A percentile compares a stretch with the other conserved stretches of the same genome.
Evolutionary conservation across 2,329 filamentous ascomycete species (phyloP).

Genomic region (Curvularia eragrostidis): DNA sequence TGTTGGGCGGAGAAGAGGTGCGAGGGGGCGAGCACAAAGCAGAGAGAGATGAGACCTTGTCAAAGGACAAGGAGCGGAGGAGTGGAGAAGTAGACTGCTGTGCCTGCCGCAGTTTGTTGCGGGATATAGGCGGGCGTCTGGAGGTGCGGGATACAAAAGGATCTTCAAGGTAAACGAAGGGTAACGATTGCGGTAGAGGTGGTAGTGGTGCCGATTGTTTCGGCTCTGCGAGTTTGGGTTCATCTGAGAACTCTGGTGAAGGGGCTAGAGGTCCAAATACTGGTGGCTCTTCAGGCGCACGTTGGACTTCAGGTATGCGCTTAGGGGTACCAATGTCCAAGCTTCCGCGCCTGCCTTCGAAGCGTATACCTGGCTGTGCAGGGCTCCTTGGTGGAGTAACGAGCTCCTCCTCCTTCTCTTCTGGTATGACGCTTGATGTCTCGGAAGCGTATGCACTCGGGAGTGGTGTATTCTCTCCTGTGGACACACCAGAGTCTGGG

Average conservation of each 20-base stretch:
- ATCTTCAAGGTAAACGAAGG: slow-evolving; percentile 18
- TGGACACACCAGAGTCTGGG: slow-evolving; percentile 58
- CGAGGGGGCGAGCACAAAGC: slow-evolving; percentile 36
- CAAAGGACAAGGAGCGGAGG: slow-evolving; percentile 46
- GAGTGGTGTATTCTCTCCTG: slow-evolving; percentile 57
- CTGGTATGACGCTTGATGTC: slow-evolving; percentile 55
- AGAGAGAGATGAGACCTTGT: slow-evolving; percentile 38
- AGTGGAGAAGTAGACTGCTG: slow-evolving; percentile 47
- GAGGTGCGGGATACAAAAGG: slow-evolving; percentile 23
- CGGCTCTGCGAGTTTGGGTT: slow-evolving; percentile 33
- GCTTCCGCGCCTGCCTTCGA: slow-evolving; percentile 34
- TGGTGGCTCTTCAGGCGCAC: slow-evolving; percentile 22
- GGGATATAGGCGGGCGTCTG: slow-evolving; percentile 38
- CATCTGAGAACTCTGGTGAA: slow-evolving; percentile 36
- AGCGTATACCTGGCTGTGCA: slow-evolving; percentile 26
- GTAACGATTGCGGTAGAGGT: not conserved
- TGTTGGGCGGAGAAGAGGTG: slow-evolving; percentile 31
- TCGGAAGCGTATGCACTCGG: slow-evolving; percentile 65
- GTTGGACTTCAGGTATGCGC: slow-evolving; percentile 25
- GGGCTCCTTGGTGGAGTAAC: slow-evolving; percentile 44
- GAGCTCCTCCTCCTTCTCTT: slow-evolving; percentile 44
- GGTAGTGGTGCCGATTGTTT: slow-evolving; percentile 21
- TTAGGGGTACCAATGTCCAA: slow-evolving; percentile 37
- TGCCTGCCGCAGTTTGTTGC: slow-evolving; percentile 39
- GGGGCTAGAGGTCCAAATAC: slow-evolving; percentile 32